Evolutionary conservation across 257 asterid genomes (phyloP).

Genomic region (Jacaranda mimosifolia): DNA sequence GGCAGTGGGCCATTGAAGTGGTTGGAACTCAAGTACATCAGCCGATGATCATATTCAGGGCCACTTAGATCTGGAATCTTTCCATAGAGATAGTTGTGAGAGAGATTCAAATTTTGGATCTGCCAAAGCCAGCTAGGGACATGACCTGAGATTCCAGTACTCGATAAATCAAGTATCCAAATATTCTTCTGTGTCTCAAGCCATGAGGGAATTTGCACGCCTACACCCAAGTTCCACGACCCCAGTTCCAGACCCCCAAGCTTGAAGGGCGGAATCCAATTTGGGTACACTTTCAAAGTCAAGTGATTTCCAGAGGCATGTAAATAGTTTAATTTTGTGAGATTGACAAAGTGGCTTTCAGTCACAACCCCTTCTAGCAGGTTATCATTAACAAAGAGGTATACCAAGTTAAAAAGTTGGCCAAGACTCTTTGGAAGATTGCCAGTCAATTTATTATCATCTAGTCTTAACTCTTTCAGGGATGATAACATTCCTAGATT

Average conservation of each 20-base stretch:
- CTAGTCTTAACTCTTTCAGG: neutral
- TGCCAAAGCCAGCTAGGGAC: slow-evolving; percentile 52
- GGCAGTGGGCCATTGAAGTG: slow-evolving; percentile 40
- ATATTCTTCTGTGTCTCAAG: slow-evolving; percentile 31
- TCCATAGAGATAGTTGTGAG: slow-evolving; percentile 45
- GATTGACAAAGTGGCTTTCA: slow-evolving; percentile 41
- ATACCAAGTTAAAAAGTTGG: slow-evolving; percentile 22
- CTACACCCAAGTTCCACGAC: slow-evolving; percentile 38
- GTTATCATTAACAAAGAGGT: neutral
- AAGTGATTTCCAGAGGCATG: slow-evolving; percentile 33
- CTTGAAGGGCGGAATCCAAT: slow-evolving; percentile 45
- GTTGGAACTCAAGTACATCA: no score
- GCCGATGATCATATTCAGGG: no score
- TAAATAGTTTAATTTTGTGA: slow-evolving; percentile 24
- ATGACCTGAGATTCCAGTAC: slow-evolving; percentile 30
- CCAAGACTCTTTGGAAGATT: slow-evolving; percentile 50
- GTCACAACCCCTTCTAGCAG: slow-evolving; percentile 47
- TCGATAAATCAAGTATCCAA: slow-evolving; percentile 9
- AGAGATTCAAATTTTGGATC: slow-evolving; percentile 5
- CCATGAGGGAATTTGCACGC: slow-evolving; percentile 43
- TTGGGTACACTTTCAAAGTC: slow-evolving; percentile 33
- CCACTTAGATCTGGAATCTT: slow-evolving; percentile 23
- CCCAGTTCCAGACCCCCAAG: neutral
- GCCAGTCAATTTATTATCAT: slow-evolving; percentile 45
- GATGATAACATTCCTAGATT: slow-evolving; percentile 37